A percentile compares a stretch with the other conserved stretches of the same genome.
Conservation (phyloP, 768 basidiomycete genomes). For the Lactarius akahatsu region DNA sequence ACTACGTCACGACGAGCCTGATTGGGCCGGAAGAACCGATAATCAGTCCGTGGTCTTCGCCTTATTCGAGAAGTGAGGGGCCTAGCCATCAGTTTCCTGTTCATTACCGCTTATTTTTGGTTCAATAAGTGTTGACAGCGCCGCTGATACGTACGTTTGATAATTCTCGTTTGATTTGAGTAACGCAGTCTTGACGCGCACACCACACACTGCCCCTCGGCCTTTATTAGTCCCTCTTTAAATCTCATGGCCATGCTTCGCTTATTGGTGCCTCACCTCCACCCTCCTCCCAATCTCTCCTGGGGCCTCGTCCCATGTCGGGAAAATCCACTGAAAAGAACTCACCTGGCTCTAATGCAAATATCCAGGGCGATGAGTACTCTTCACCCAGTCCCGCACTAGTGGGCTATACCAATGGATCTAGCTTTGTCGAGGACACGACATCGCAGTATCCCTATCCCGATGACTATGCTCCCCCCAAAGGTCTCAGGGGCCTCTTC, state of each 20-base stretch:
- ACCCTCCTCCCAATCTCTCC: neutral
- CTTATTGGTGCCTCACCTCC: conserved; percentile 1
- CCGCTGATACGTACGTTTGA: neutral
- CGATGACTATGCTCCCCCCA: conserved; percentile 46
- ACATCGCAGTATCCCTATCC: conserved; percentile 8
- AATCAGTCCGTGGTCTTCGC: neutral
- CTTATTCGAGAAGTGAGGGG: neutral
- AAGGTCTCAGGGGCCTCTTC: conserved; percentile 55
- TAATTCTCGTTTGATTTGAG: neutral
- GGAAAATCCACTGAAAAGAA: conserved; percentile 14
- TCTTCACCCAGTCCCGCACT: conserved; percentile 1
- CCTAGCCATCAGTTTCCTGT: neutral
- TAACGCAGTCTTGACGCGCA: neutral
- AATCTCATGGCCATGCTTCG: conserved; percentile 6
- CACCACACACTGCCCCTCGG: neutral
- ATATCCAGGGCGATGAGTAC: neutral
- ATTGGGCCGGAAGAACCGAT: neutral
- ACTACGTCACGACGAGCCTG: conserved; percentile 4
- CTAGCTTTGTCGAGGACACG: conserved; percentile 17
- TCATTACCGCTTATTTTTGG: neutral
- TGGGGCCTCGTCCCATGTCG: conserved; percentile 23
- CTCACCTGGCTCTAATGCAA: neutral
- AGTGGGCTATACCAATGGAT: neutral
- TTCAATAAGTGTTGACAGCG: neutral
- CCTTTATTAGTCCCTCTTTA: conserved; percentile 2